Base-by-base conservation (phyloP, 257 asterid species). In the Voacanga thouarsii region DNA sequence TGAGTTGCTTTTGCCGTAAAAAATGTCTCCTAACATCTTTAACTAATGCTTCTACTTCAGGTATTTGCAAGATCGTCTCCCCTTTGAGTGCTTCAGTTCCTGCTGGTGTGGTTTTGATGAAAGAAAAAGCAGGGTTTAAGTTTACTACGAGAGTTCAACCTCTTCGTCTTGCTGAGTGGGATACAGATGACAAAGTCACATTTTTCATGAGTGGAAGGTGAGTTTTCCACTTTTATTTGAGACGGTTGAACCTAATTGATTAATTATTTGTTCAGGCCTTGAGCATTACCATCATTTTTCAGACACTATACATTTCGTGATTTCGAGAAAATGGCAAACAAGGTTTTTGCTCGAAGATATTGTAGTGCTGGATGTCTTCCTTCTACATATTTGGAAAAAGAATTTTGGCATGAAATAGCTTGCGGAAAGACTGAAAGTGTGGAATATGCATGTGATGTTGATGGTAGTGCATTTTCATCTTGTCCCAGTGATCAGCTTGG, bases 401-500 rank as follows among this genome's bases (percentile, higher is more conserved):
- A 96, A 89, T 96, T 96, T 89, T 96, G 99, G 99, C 83, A 89
- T 83, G 99, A 93, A 90, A 93, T 96, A 89, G 93, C 96, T 82
- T 87, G 89, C 83, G 99, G 99, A 81, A 93, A 89, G 88, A 92
- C 94, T 55, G 99, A 96, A 83, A 92, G 97, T 86, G 99, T 96
- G 84, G 99, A 96, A 90, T 96, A 96, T 89, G 99, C 99, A 72
- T 96, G 98, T 80, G 99, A 96, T 89, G 97, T 96, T 81, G 99
- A 96, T 89, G 99, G 99, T 82, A 93, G 98, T 89, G 98, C 99
- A 26, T 96, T 96, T 85, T 92, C 98, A 82, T 90, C 96, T 80
- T 93, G 96, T 86, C 86, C 94, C 76, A 80, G 77, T 80, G 99
- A 96, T 82, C 92, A 86, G 59, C 96, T 96, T 78, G 98, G 95